Evolutionary conservation across 148 eudicot species (phyloP).

Genomic region (Camellia granthamiana): DNA sequence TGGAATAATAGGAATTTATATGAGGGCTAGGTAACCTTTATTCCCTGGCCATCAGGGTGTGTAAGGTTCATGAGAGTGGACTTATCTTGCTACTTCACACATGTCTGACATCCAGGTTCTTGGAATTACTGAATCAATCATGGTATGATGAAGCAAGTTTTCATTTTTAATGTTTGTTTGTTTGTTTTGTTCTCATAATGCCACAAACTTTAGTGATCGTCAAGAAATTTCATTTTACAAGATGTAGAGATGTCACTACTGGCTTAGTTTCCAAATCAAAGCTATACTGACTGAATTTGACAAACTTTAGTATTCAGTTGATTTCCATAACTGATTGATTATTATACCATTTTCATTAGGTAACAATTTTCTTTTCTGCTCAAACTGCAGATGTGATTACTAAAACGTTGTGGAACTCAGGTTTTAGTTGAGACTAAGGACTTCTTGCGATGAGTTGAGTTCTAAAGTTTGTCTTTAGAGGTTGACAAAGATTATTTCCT

Average conservation of each 20-base stretch:
- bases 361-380: background rate
- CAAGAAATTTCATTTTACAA: no score
- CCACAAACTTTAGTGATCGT: background rate
- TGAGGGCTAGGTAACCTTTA: background rate
- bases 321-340: no score
- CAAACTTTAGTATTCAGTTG: no score
- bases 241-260: no score
- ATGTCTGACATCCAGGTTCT: background rate
- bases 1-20: background rate
- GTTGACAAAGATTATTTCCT: no score
- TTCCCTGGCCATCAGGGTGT: conserved; percentile 1
- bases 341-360: background rate
- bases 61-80: background rate
- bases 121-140: background rate
- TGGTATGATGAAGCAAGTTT: background rate
- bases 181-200: background rate
- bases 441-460: background rate
- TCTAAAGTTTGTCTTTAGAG: no score
- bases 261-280: no score
- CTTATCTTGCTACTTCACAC: background rate
- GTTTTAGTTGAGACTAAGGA: background rate
- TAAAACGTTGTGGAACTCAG: background rate
- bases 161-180: background rate
- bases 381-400: background rate
- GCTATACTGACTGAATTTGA: no score